Conservation (phyloP, 2,329 filamentous ascomycete species). For the Botrytis paeoniae region DNA sequence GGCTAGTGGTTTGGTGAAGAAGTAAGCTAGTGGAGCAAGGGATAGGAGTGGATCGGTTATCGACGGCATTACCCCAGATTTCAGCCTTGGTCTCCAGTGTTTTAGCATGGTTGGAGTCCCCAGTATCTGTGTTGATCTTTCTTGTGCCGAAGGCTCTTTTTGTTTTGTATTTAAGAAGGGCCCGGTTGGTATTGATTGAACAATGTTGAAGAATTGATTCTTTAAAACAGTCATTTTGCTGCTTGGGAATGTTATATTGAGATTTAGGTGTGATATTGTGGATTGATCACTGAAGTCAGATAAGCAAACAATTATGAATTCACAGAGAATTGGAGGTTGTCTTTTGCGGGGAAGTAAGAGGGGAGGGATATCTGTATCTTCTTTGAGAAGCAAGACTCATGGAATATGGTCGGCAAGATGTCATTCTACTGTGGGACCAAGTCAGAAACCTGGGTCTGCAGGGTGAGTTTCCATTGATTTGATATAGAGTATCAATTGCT, state of each 20-base stretch:
- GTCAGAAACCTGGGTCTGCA: conserved; percentile 33
- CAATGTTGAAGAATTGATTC: neutral
- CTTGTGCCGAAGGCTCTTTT: neutral
- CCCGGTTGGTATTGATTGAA: neutral
- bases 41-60: conserved; percentile 3
- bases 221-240: neutral
- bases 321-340: conserved; percentile 13
- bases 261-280: neutral
- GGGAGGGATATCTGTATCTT: neutral
- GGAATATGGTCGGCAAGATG: conserved; percentile 25
- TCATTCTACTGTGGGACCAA: conserved; percentile 29
- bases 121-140: neutral
- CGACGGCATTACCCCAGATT: conserved; percentile 17
- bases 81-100: conserved; percentile 8
- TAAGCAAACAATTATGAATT: conserved; percentile 17
- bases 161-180: neutral
- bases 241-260: neutral
- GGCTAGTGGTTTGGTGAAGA: neutral
- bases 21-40: neutral
- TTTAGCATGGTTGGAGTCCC: conserved; percentile 4
- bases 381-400: neutral
- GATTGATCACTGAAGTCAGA: neutral
- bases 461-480: conserved; percentile 24
- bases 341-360: conserved; percentile 3
- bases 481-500: neutral